Base-by-base conservation (phyloP, 257 asterid genomes). In the Perilla frutescens region DNA sequence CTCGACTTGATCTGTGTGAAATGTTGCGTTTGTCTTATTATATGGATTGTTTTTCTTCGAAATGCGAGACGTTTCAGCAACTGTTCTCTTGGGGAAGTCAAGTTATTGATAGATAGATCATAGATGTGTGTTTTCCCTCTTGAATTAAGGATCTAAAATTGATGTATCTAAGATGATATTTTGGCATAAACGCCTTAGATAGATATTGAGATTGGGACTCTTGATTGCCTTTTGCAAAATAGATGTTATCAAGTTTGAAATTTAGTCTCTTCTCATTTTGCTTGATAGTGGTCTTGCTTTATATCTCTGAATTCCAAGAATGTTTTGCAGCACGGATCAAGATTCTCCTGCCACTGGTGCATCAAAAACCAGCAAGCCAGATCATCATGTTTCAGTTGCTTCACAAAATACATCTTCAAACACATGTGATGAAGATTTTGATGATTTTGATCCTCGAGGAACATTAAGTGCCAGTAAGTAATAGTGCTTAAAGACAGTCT, bases 381-480 rank as follows among this genome's bases (percentile, higher is more conserved):
- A 88, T 50, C 79, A 81, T 40, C 53, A 86, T 82, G 78, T 85
- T 80, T 76, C 96, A 55, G 78, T 71, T 73, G 60, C 86, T 76
- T 55, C 92, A 63, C 79, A 84, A 66, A 83, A 72, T 83, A 78
- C 80, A 75, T 74, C 84, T 7, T 62, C 86, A 53, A 77, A 85
- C 73, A 82, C 80, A 58, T 72, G 85, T 81, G 97, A 85, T 37
- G n/a, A n/a, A n/a, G 99, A 91, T 53, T 83, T 86, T 84, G 97
- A 93, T 75, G 97, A 95, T 85, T 95, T 92, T 87, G 99, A 95
- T 87, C 99, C 99, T 26, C 86, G 99, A 54, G 98, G 97, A 48
- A 81, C 88, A 64, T 84, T 93, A 48, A 80, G 68, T 82, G 85
- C 90, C 36, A 87, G 98, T 95, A 88, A 95, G 99, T 85, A n/a